phyloP scores from a whole-genome alignment of 2,329 filamentous ascomycete genomes.

The Eurotiales sp. region DNA sequence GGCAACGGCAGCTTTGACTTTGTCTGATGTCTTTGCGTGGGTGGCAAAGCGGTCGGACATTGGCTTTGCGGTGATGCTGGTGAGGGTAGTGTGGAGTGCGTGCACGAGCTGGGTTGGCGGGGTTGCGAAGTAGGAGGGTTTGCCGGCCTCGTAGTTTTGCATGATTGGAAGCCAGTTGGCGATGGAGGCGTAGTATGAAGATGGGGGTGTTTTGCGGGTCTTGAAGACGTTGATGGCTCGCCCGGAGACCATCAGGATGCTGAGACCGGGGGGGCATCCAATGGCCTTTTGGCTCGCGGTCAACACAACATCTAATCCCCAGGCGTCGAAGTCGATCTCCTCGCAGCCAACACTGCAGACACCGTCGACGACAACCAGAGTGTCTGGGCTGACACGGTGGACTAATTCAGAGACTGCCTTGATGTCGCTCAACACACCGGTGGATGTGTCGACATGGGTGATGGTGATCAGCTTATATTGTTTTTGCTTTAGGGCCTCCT shows the following conservation, averaged over 20 bases:
- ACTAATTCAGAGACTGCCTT: constrained; percentile 79
- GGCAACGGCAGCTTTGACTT: constrained; percentile 77
- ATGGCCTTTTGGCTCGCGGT: constrained; percentile 97
- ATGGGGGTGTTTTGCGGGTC: constrained; percentile 73
- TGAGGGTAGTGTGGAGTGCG: constrained; percentile 84
- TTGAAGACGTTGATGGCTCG: constrained; percentile 79
- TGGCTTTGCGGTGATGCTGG: constrained; percentile 76
- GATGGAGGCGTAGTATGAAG: constrained; percentile 91
- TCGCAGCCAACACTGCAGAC: constrained; percentile 96
- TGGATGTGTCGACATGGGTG: constrained; percentile 96
- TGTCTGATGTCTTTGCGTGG: constrained; percentile 75
- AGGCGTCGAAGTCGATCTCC: constrained; percentile 93
- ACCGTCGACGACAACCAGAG: constrained; percentile 86
- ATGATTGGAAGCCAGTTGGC: constrained; percentile 98
- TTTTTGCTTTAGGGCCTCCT: constrained; percentile 83
- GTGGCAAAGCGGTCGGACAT: constrained; percentile 77
- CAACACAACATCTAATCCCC: constrained; percentile 87
- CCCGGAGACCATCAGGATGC: constrained; percentile 89
- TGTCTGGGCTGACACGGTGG: constrained; percentile 82
- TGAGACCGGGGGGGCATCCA: constrained; percentile 88
- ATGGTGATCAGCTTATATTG: constrained; percentile 92
- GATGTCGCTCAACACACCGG: constrained; percentile 89
- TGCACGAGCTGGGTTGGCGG: constrained; percentile 91
- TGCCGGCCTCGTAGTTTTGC: constrained; percentile 98
- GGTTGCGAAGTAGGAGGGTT: constrained; percentile 96